Evolutionary conservation across 192 early-diverging fungal genomes (phyloP), one percentile per base, ranked within the genome.

Genomic region (Coemansia sp.): DNA sequence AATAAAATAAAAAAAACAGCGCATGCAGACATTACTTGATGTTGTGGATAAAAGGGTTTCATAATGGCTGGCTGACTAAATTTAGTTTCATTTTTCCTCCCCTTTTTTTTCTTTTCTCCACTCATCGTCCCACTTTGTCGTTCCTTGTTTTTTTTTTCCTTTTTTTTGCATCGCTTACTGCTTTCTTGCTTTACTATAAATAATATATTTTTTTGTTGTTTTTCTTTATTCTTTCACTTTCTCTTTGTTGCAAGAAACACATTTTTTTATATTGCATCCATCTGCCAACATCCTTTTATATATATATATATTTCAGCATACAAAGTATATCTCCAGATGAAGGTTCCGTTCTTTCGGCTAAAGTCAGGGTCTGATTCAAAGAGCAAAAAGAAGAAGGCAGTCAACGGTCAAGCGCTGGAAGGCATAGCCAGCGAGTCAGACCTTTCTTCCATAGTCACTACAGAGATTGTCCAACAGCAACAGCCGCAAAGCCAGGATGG

Each of bases 281-380:
- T 17, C 11, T 7, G 7, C 20, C 50, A 16, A 20, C 48, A 58
- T 28, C 57, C 57, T 33, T 28, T 4, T 11, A 38, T 48, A 38
- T 14, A n/a, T 40, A 28, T 11, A 33, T 42, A n/a, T n/a, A n/a
- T n/a, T n/a, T n/a, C n/a, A n/a, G n/a, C n/a, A n/a, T n/a, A n/a
- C n/a, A n/a, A n/a, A n/a, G n/a, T n/a, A n/a, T n/a, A n/a, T 20
- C 18, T 22, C 42, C 57, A n/a, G 28, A 80, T 80, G 77, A 62
- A 64, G 58, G 68, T 80, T 0, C 77, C 77, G 48, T 80, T 80
- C 48, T 80, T 80, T 68, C 77, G 77, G 12, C 55, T 56, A 45
- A 69, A 66, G 71, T 31, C 48, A 33, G 56, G 40, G 40, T 20
- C 34, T 8, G 30, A n/a, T 42, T 34, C 68, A 45, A 29, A 11